Conservation (phyloP, 2,329 filamentous ascomycete genomes). For the Xylariaceae sp. region DNA sequence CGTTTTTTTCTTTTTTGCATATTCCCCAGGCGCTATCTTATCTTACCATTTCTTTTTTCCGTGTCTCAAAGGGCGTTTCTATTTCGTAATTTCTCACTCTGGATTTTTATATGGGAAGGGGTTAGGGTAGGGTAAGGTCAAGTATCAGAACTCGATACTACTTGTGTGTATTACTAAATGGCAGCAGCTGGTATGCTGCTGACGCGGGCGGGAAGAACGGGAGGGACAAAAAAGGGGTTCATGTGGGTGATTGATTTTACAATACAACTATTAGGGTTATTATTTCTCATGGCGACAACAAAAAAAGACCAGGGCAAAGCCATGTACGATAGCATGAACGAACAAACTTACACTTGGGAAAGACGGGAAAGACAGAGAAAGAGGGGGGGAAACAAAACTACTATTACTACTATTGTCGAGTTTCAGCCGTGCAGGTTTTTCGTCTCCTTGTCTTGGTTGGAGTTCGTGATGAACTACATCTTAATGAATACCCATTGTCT, state of each 20-base stretch:
- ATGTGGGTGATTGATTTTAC: too few species aligned
- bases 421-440: not conserved
- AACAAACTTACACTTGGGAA: constrained; percentile 3
- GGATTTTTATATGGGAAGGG: too few species aligned
- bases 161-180: not conserved
- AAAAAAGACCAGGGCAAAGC: not conserved
- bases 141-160: too few species aligned
- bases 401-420: not conserved
- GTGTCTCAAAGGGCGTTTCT: not conserved
- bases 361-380: not conserved
- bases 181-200: constrained; percentile 1
- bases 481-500: not conserved
- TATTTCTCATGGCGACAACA: not conserved
- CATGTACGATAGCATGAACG: not conserved
- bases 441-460: not conserved
- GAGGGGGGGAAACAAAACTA: not conserved
- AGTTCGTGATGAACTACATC: not conserved
- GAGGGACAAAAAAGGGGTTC: not conserved
- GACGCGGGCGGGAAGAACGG: not conserved
- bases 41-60: not conserved
- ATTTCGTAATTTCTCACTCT: too few species aligned
- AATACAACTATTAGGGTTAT: not conserved
- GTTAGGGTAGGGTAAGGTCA: too few species aligned
- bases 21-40: not conserved
- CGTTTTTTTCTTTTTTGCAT: not conserved